phyloP scores from a whole-genome alignment of 768 basidiomycete species.

The Tephrocybe sp. region DNA sequence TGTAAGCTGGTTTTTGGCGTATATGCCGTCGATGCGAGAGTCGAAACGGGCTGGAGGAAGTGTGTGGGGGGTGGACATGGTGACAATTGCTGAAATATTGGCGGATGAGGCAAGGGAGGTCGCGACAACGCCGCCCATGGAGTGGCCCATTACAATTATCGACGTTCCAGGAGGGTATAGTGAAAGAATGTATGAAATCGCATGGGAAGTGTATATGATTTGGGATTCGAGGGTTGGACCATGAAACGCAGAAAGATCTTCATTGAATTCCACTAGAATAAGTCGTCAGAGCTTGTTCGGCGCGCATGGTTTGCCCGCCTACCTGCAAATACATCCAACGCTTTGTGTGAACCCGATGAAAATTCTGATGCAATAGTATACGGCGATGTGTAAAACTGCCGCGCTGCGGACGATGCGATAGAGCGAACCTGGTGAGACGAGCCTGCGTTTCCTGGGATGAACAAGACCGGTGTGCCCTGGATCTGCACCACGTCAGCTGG shows the following conservation, averaged over 20 bases:
- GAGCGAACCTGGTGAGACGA: slow-evolving; percentile 92
- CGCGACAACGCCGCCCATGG: slow-evolving; percentile 96
- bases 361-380: slow-evolving; percentile 53
- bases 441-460: slow-evolving; percentile 97
- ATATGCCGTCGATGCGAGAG: slow-evolving; percentile 72
- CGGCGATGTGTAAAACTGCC: slow-evolving; percentile 74
- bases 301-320: slow-evolving; percentile 17
- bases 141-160: slow-evolving; percentile 86
- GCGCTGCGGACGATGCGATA: slow-evolving; percentile 86
- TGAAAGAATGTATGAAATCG: slow-evolving; percentile 76
- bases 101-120: slow-evolving; percentile 68
- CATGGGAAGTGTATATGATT: slow-evolving; percentile 66
- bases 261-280: slow-evolving; percentile 85
- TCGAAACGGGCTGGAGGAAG: slow-evolving; percentile 90
- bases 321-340: slow-evolving; percentile 89
- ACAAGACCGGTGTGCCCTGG: slow-evolving; percentile 80
- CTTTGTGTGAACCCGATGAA: slow-evolving; percentile 39
- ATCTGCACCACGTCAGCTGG: slow-evolving; percentile 4
- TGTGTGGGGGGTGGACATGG: slow-evolving; percentile 94
- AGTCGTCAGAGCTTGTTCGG: slow-evolving; percentile 1
- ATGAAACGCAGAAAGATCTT: slow-evolving; percentile 95
- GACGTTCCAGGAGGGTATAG: slow-evolving; percentile 61
- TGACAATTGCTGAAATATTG: slow-evolving; percentile 76
- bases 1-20: slow-evolving; percentile 38
- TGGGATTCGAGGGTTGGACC: slow-evolving; percentile 85